A percentile compares a stretch with the other conserved stretches of the same genome.
Conservation (phyloP, 208 protist species). For the Leptomonas pyrrhocoris region DNA sequence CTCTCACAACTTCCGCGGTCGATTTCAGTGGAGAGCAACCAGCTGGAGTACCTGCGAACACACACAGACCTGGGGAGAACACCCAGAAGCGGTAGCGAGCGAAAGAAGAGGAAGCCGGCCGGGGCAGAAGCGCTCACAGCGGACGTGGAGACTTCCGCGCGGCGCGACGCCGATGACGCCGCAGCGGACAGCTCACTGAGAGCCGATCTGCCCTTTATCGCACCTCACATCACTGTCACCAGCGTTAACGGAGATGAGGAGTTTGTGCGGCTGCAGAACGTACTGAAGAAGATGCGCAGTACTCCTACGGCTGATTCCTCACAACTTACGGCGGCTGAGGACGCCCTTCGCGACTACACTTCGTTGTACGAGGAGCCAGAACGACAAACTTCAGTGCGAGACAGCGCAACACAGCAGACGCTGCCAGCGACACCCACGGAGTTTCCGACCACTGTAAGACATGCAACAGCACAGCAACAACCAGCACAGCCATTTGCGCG, state of each 20-base stretch:
- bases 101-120: neutral
- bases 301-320: neutral
- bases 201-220: slow-evolving; percentile 11
- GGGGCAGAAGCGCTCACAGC: neutral
- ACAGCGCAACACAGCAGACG: neutral
- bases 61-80: slow-evolving; percentile 13
- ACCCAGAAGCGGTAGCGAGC: neutral
- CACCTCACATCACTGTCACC: neutral
- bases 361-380: neutral
- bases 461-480: neutral
- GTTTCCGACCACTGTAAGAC: neutral
- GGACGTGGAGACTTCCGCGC: neutral
- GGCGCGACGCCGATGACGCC: neutral
- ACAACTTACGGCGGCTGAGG: neutral
- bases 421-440: neutral
- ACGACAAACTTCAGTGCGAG: neutral
- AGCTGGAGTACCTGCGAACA: slow-evolving; percentile 22
- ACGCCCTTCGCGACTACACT: slow-evolving; percentile 16
- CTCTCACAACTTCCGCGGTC: slow-evolving; percentile 10
- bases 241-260: neutral
- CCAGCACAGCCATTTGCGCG: neutral
- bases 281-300: neutral
- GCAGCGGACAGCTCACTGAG: neutral
- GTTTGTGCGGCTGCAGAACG: slow-evolving; percentile 8
- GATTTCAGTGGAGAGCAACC: slow-evolving; percentile 27